Percentiles rank a stretch among this genome's conserved stretches.
Conservation (phyloP, 768 basidiomycete genomes). For the Dacryopinax spathularia region DNA sequence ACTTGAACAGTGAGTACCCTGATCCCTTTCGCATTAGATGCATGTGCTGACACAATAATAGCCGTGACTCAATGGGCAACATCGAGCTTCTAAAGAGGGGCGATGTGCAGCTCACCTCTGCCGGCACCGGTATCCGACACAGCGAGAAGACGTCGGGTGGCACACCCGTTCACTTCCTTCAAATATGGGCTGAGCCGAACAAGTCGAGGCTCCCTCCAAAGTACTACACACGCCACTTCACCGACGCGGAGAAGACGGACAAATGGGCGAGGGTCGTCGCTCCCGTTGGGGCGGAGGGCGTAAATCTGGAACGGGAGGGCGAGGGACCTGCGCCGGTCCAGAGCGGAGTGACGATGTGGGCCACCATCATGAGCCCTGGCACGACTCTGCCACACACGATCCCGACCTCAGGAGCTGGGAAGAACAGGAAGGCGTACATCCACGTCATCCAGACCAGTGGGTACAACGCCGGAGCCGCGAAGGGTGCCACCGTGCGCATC, state of each 20-base stretch:
- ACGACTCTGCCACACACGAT: slow-evolving; percentile 42
- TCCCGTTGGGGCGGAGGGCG: slow-evolving; percentile 45
- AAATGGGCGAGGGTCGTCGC: slow-evolving; percentile 63
- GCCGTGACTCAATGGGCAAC: slow-evolving; percentile 86
- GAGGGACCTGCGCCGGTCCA: slow-evolving; percentile 68
- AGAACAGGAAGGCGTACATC: slow-evolving; percentile 52
- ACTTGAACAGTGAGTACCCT: slow-evolving; percentile 55
- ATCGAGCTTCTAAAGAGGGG: slow-evolving; percentile 78
- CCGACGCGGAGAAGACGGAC: slow-evolving; percentile 67
- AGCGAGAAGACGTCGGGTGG: slow-evolving; percentile 47
- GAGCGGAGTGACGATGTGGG: slow-evolving; percentile 52
- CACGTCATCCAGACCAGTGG: slow-evolving; percentile 79
- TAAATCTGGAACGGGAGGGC: slow-evolving; percentile 47
- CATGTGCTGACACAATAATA: slow-evolving; percentile 19
- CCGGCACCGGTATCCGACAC: slow-evolving; percentile 84
- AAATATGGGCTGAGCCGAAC: slow-evolving; percentile 53
- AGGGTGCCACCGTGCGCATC: slow-evolving; percentile 46
- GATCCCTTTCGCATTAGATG: background rate
- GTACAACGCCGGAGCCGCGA: slow-evolving; percentile 45
- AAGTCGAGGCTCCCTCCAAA: slow-evolving; percentile 42
- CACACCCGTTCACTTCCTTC: slow-evolving; percentile 42
- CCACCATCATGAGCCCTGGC: slow-evolving; percentile 52
- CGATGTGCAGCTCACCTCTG: slow-evolving; percentile 79
- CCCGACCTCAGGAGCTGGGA: slow-evolving; percentile 11
- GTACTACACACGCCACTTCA: slow-evolving; percentile 80